Percentiles rank a stretch among this genome's conserved stretches.
Evolutionary conservation across 2,329 filamentous ascomycete genomes (phyloP).

Genomic region (Zalaria sp.): DNA sequence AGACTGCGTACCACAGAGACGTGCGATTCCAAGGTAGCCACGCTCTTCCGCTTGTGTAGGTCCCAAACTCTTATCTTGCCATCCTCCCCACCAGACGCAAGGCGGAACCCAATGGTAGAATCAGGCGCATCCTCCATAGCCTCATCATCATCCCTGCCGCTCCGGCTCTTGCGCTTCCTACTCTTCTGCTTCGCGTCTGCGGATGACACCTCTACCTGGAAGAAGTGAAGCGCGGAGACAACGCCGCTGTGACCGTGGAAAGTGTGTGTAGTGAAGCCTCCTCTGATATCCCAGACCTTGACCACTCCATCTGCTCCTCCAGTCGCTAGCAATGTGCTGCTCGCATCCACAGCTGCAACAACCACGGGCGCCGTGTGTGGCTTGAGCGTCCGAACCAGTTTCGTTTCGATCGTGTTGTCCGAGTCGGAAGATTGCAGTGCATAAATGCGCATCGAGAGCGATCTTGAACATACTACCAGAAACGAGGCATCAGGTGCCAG

Average conservation of each 20-base stretch:
- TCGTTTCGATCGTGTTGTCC: slow-evolving; percentile 46
- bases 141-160: slow-evolving; percentile 29
- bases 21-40: slow-evolving; percentile 75
- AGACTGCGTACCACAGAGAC: slow-evolving; percentile 86
- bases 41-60: slow-evolving; percentile 64
- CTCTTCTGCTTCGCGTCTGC: slow-evolving; percentile 11
- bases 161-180: slow-evolving; percentile 33
- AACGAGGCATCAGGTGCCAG: slow-evolving; percentile 82
- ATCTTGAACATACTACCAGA: slow-evolving; percentile 82
- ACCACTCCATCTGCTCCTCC: slow-evolving; percentile 86
- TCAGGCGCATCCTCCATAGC: slow-evolving; percentile 34
- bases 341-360: slow-evolving; percentile 70
- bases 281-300: slow-evolving; percentile 91
- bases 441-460: slow-evolving; percentile 91
- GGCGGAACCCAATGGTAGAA: slow-evolving; percentile 49
- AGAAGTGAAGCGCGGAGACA: slow-evolving; percentile 83
- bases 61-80: slow-evolving; percentile 89
- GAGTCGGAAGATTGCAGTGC: slow-evolving; percentile 46
- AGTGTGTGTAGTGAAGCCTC: slow-evolving; percentile 85
- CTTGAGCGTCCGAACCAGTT: slow-evolving; percentile 67
- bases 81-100: slow-evolving; percentile 88
- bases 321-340: slow-evolving; percentile 79
- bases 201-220: slow-evolving; percentile 38
- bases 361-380: slow-evolving; percentile 84
- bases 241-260: slow-evolving; percentile 88